These are phyloP conservation scores for Yamadazyma takamatsuzukensis DNA, from an alignment of 805 yeast species.

Conservation along the genomic window DNA sequence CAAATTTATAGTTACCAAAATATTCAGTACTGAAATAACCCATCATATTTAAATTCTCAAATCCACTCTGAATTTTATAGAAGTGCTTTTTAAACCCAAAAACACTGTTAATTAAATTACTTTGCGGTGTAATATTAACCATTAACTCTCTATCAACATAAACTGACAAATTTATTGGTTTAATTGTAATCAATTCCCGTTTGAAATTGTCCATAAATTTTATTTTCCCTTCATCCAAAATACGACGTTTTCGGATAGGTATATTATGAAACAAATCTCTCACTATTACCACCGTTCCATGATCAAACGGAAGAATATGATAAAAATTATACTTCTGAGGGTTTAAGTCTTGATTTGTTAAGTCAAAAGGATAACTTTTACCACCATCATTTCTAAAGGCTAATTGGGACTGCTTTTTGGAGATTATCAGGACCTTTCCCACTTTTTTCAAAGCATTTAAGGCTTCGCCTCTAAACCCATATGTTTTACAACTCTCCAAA, in stretches of 20 bases:
- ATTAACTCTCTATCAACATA: conserved; percentile 1
- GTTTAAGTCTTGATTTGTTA: conserved; percentile 2
- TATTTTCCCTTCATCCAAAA: conserved; percentile 4
- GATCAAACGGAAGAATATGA: conserved; percentile 1
- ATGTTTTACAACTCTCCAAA: conserved; percentile 36
- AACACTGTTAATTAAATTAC: no score
- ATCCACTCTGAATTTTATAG: no score
- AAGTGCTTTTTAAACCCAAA: no score
- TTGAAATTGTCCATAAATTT: conserved; percentile 1
- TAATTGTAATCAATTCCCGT: neutral
- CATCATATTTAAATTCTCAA: no score
- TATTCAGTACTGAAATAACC: no score
- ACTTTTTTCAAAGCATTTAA: conserved; percentile 40
- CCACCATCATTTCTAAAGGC: neutral
- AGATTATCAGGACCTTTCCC: conserved; percentile 36
- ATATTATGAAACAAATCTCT: conserved; percentile 38
- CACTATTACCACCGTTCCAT: conserved; percentile 39
- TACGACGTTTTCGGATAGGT: conserved; percentile 40
- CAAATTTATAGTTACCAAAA: no score
- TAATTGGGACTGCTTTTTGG: conserved; percentile 34
- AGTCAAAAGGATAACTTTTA: neutral
- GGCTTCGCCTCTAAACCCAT: conserved; percentile 77
- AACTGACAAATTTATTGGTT: conserved; percentile 1
- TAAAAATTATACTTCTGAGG: conserved; percentile 3
- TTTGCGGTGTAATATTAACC: no score